Conservation (phyloP, 257 asterid genomes). For the Thymus quinquecostatus region DNA sequence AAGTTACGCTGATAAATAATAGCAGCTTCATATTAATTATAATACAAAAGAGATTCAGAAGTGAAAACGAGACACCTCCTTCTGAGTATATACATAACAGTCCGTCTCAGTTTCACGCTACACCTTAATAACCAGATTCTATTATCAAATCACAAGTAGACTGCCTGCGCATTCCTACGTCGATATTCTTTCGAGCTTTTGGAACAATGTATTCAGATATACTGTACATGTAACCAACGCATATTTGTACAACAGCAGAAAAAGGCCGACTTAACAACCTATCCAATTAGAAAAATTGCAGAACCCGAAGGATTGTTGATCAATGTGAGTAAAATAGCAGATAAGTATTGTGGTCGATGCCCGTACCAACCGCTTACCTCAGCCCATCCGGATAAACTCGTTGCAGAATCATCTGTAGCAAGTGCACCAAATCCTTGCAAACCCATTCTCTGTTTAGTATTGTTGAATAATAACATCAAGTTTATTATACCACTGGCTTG, state of each 20-base stretch:
- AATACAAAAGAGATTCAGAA: too few species aligned
- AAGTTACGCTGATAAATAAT: too few species aligned
- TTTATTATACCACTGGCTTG: too few species aligned
- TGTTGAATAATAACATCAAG: not conserved
- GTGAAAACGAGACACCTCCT: not conserved
- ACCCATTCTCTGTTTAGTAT: not conserved
- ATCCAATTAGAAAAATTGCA: constrained; percentile 5
- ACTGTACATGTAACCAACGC: constrained; percentile 10
- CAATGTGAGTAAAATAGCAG: not conserved
- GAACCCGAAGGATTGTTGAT: not conserved
- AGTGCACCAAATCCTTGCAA: constrained; percentile 15
- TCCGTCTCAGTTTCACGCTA: not conserved
- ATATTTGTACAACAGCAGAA: not conserved
- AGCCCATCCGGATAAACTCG: not conserved
- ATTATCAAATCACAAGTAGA: not conserved
- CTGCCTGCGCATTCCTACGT: not conserved
- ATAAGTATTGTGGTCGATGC: not conserved
- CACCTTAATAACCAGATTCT: not conserved
- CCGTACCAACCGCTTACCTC: not conserved
- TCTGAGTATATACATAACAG: not conserved
- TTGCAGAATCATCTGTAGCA: not conserved
- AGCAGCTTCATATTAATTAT: too few species aligned
- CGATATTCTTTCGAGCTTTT: not conserved
- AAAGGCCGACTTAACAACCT: not conserved
- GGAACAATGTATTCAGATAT: constrained; percentile 11